phyloP scores from a whole-genome alignment of 345 rosid species.

The Gossypium turneri region DNA sequence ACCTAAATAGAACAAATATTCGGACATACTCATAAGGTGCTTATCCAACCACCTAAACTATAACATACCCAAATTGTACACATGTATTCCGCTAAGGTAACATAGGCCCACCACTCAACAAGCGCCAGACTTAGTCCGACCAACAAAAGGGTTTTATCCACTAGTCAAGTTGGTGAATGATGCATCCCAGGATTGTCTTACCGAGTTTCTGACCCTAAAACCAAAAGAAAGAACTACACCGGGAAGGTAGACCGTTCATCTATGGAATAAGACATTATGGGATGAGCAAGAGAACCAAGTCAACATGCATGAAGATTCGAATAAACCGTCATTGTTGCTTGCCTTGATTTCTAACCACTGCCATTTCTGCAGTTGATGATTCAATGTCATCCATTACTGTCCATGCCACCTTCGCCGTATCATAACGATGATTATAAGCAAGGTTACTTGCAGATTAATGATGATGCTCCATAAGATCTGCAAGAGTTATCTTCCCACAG shows the following conservation, averaged over 20 bases:
- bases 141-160: neutral
- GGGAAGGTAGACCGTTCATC: neutral
- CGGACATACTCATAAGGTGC: neutral
- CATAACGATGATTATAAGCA: neutral
- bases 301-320: neutral
- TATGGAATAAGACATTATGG: neutral
- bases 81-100: neutral
- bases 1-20: too few species aligned
- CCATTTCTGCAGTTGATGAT: neutral
- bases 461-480: slow-evolving; percentile 55
- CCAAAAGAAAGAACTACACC: neutral
- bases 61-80: neutral
- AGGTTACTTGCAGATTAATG: slow-evolving; percentile 9
- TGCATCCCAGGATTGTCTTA: neutral
- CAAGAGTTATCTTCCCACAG: slow-evolving; percentile 71
- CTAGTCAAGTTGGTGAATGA: neutral
- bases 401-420: neutral
- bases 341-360: neutral
- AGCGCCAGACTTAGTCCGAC: neutral
- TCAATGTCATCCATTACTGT: neutral
- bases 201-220: slow-evolving; percentile 10
- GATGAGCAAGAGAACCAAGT: neutral
- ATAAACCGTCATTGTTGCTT: neutral
- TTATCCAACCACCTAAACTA: neutral
- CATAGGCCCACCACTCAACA: neutral